Evolutionary conservation across 164 flowering plant genomes (phyloP), one percentile per base, ranked within the genome.

Genomic region (Santalum album): DNA sequence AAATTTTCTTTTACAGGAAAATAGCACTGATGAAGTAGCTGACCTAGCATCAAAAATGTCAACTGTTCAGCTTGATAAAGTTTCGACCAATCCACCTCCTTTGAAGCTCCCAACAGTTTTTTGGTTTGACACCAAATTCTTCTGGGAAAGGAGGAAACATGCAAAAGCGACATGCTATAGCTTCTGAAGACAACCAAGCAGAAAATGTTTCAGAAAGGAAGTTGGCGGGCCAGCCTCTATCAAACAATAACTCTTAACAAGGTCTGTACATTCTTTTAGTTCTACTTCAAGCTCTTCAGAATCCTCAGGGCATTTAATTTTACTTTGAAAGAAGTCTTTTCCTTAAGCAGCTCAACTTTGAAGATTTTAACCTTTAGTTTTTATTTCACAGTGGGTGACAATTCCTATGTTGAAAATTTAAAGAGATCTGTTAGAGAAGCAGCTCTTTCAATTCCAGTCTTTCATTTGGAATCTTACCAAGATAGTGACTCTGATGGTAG

Each of bases 371-470:
- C 63, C 48, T 23, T 55, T 38, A 14, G n/a, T 52, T 63, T 62
- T 18, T 62, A 32, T 63, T 57, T 68, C 60, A 62, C 82, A 86
- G 96, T 78, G 23, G 60, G 67, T 63, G 87, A 82, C 53, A 61
- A 22, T 63, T 69, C 66, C 39, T 83, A 64, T 71, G 81, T 84
- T 45, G 90, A 79, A 64, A 75, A 81, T 60, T 51, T 94, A 54
- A 90, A 84, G 77, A 72, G 86, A 69, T 86, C 92, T 45, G 95
- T 94, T 22, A 77, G 97, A 65, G 96, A 87, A 77, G 92, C 95
- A 44, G 99, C 97, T 63, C 67, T 94, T 44, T 65, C 79, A 22
- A 60, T 65, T 51, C 82, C 67, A 49, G 67, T 81, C 38, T 70
- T 69, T 68, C 75, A 64, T 57, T 55, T 60, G 17, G 94, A 75